These are phyloP conservation scores for Amesomyces nigricolor DNA, from an alignment of 2,329 filamentous ascomycete species.

Conservation along the genomic window DNA sequence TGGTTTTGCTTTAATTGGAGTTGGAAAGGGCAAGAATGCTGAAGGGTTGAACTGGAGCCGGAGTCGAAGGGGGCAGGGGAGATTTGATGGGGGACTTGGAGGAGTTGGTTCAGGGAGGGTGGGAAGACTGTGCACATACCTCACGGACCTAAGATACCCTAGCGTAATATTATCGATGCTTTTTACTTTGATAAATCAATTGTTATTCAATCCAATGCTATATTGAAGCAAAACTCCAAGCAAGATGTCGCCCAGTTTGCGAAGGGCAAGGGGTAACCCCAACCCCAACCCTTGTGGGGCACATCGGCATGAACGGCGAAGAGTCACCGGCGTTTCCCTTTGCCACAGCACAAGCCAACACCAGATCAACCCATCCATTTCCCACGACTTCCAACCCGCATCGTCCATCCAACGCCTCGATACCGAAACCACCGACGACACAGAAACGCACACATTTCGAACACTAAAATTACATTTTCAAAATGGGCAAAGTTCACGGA, in stretches of 20 bases:
- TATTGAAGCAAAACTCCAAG: neutral
- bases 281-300: too few species aligned
- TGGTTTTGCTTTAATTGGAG: neutral
- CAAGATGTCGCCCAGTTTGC: too few species aligned
- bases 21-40: neutral
- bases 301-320: too few species aligned
- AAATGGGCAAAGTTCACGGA: conserved; percentile 88
- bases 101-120: neutral
- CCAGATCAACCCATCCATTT: neutral
- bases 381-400: neutral
- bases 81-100: neutral
- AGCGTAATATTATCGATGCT: neutral
- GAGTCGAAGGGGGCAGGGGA: neutral
- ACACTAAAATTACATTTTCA: conserved; percentile 38
- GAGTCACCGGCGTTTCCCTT: conserved; percentile 1
- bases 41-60: neutral
- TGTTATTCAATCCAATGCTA: neutral
- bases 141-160: conserved; percentile 2
- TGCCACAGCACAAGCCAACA: neutral
- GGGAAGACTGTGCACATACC: neutral
- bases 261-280: too few species aligned
- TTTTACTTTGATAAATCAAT: neutral
- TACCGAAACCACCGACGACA: neutral
- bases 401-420: too few species aligned
- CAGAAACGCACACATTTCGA: conserved; percentile 1